phyloP scores from a whole-genome alignment of 2,329 filamentous ascomycete species.

The Chaetomium sp. region DNA sequence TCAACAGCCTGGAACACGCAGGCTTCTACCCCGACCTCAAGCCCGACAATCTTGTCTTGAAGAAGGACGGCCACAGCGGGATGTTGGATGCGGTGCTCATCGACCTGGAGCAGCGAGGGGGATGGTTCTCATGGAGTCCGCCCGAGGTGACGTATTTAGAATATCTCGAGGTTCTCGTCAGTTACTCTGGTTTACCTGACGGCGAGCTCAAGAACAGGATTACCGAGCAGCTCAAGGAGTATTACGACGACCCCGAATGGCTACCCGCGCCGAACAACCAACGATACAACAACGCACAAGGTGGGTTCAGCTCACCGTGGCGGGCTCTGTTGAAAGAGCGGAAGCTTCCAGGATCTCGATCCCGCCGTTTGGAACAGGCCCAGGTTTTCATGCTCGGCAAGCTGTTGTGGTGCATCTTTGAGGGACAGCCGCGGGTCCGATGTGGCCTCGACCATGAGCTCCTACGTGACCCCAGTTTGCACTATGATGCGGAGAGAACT shows the following conservation, averaged over 20 bases:
- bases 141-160: slow-evolving; percentile 24
- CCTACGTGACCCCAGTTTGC: slow-evolving; percentile 10
- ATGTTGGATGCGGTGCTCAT: slow-evolving; percentile 19
- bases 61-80: not conserved
- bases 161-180: slow-evolving; percentile 20
- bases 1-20: slow-evolving; percentile 6
- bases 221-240: slow-evolving; percentile 2
- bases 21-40: slow-evolving; percentile 25
- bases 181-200: not conserved
- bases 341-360: not conserved
- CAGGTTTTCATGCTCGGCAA: slow-evolving; percentile 26
- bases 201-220: slow-evolving; percentile 4
- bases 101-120: slow-evolving; percentile 25
- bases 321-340: slow-evolving; percentile 11
- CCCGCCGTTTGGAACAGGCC: slow-evolving; percentile 14
- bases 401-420: slow-evolving; percentile 26
- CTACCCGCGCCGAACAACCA: not conserved
- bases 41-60: slow-evolving; percentile 24
- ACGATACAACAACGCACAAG: slow-evolving; percentile 12
- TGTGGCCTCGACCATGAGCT: slow-evolving; percentile 21
- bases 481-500: not conserved
- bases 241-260: slow-evolving; percentile 16
- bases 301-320: slow-evolving; percentile 23
- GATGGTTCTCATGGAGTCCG: slow-evolving; percentile 25
- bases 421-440: slow-evolving; percentile 16